Evolutionary conservation across 306 rosid species (phyloP).

Genomic region (Albizia julibrissin): DNA sequence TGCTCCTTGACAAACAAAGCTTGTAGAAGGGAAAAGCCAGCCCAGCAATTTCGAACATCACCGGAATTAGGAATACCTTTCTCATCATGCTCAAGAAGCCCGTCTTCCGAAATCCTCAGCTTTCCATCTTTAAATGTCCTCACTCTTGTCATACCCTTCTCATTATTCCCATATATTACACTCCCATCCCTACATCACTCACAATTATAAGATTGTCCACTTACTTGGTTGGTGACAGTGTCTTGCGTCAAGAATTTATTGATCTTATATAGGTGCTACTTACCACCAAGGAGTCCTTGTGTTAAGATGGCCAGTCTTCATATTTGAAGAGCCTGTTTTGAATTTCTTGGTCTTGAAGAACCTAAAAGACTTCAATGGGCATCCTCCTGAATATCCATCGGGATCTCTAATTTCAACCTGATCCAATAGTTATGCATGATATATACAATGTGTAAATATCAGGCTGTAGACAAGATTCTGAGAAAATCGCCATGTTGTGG

Average conservation of each 20-base stretch:
- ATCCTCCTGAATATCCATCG: constrained; percentile 50
- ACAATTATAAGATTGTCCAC: background rate
- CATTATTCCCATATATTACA: constrained; percentile 64
- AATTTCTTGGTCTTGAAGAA: constrained; percentile 60
- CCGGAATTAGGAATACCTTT: constrained; percentile 75
- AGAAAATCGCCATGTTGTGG: background rate
- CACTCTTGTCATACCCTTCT: constrained; percentile 60
- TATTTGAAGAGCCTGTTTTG: constrained; percentile 38
- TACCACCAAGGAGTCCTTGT: constrained; percentile 92
- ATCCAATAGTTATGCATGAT: constrained; percentile 3
- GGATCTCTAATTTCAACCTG: constrained; percentile 66
- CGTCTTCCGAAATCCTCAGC: constrained; percentile 58
- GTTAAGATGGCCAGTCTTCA: constrained; percentile 49
- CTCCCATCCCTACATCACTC: constrained; percentile 75
- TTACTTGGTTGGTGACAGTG: background rate
- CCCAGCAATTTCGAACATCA: constrained; percentile 78
- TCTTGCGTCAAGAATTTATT: background rate
- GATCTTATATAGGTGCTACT: constrained; percentile 17
- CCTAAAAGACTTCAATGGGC: constrained; percentile 75
- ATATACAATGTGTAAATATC: background rate
- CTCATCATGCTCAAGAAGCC: constrained; percentile 68
- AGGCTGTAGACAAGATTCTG: background rate
- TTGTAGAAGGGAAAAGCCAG: constrained; percentile 69
- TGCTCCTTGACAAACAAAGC: constrained; percentile 75
- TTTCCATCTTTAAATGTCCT: constrained; percentile 70